Evolutionary conservation across 192 early-diverging fungal species (phyloP).

Genomic region (Umbelopsis ramanniana): DNA sequence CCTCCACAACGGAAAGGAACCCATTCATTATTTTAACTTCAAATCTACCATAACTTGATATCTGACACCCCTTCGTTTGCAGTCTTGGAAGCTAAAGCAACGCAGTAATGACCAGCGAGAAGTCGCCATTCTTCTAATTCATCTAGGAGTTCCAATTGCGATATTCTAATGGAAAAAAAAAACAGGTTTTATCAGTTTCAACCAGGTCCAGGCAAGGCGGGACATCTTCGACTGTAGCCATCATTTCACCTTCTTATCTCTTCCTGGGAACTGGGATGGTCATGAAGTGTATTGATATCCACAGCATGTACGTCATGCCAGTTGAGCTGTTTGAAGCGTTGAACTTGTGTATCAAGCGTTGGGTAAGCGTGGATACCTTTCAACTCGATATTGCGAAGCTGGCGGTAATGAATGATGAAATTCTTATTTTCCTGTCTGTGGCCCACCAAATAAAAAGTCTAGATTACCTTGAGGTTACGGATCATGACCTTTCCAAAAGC

Average conservation of each 20-base stretch:
- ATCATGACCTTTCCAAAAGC: constrained; percentile 94
- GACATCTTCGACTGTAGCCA: too few species aligned
- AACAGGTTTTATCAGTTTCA: background rate
- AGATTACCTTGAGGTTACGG: constrained; percentile 70
- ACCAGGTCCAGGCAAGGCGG: too few species aligned
- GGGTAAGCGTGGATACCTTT: constrained; percentile 78
- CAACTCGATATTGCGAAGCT: constrained; percentile 75
- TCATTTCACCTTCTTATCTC: constrained; percentile 24
- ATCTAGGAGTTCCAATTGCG: constrained; percentile 82
- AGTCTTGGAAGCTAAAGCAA: constrained; percentile 70
- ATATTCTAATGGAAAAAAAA: constrained; percentile 63
- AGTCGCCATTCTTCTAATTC: constrained; percentile 92
- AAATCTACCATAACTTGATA: background rate
- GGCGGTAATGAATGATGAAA: background rate
- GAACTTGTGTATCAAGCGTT: constrained; percentile 67
- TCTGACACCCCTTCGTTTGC: background rate
- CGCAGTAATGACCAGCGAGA: constrained; percentile 84
- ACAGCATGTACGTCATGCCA: constrained; percentile 64
- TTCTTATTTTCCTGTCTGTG: background rate
- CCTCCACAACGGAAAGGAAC: too few species aligned
- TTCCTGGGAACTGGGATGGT: constrained; percentile 35
- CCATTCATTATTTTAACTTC: too few species aligned
- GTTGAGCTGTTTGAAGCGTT: constrained; percentile 65
- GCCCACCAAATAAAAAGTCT: background rate
- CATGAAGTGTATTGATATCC: constrained; percentile 67